These are phyloP conservation scores for Picochlorum sp. DNA, from an alignment of 139 green algal species.

Conservation along the genomic window DNA sequence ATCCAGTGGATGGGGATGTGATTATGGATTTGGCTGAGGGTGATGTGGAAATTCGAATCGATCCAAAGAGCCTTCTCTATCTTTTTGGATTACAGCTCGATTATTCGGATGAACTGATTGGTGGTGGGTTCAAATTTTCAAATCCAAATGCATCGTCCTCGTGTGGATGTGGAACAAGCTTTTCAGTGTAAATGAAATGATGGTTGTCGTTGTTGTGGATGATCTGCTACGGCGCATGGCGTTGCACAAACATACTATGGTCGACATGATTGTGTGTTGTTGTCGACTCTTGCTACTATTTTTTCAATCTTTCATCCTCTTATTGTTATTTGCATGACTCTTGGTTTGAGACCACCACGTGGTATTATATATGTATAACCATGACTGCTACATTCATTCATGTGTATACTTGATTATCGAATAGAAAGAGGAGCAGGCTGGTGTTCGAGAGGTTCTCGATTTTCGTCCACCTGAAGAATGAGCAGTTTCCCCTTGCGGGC, in stretches of 20 bases:
- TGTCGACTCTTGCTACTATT: too few species aligned
- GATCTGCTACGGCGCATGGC: background rate
- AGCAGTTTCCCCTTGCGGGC: slow-evolving; percentile 42
- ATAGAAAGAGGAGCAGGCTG: background rate
- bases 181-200: slow-evolving; percentile 50
- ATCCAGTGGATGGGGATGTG: slow-evolving; percentile 53
- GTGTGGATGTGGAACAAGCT: slow-evolving; percentile 85
- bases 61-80: slow-evolving; percentile 88
- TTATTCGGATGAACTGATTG: slow-evolving; percentile 71
- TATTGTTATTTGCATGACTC: too few species aligned
- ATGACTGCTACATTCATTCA: too few species aligned
- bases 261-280: too few species aligned
- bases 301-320: too few species aligned
- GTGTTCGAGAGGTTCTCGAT: background rate
- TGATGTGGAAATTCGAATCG: slow-evolving; percentile 53
- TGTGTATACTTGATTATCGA: too few species aligned
- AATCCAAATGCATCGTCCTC: slow-evolving; percentile 77
- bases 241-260: too few species aligned
- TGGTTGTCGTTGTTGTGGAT: background rate
- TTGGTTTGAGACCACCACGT: too few species aligned
- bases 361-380: too few species aligned
- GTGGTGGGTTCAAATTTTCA: slow-evolving; percentile 69
- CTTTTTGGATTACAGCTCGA: slow-evolving; percentile 89
- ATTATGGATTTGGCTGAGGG: slow-evolving; percentile 18
- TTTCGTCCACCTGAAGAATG: slow-evolving; percentile 65